A percentile compares a stretch with the other conserved stretches of the same genome.
phyloP scores from a whole-genome alignment of 2,329 filamentous ascomycete species.

The Claviceps capensis region DNA sequence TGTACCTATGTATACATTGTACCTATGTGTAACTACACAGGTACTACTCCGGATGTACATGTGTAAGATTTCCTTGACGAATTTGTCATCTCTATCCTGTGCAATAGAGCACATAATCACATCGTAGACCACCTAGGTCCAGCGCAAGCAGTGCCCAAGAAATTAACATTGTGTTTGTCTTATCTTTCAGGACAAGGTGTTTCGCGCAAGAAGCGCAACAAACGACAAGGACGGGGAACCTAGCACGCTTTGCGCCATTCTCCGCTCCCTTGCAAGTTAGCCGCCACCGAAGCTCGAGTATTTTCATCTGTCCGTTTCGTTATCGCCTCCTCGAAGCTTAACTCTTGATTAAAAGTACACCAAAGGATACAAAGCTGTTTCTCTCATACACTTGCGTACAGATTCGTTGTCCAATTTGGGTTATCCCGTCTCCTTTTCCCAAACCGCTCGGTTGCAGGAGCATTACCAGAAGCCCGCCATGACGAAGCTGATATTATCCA shows the following conservation, averaged over 20 bases:
- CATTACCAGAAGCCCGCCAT: constrained; percentile 21
- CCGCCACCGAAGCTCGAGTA: not conserved
- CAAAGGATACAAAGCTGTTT: not conserved
- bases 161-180: not conserved
- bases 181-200: not conserved
- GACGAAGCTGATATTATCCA: constrained; percentile 76
- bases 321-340: not conserved
- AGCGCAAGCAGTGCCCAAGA: too few relatives aligned
- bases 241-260: not conserved
- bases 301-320: not conserved
- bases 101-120: too few relatives aligned
- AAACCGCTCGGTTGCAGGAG: not conserved
- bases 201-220: not conserved
- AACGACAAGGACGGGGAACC: not conserved
- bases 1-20: not conserved
- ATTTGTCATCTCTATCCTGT: too few relatives aligned
- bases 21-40: not conserved
- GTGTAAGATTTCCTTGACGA: not conserved
- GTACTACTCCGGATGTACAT: not conserved
- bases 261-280: not conserved
- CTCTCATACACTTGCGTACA: not conserved
- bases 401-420: not conserved
- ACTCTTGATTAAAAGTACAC: not conserved
- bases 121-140: too few relatives aligned
- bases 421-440: not conserved